Base-by-base conservation (phyloP, 192 early-diverging fungal species). In the Coemansia sp. region DNA sequence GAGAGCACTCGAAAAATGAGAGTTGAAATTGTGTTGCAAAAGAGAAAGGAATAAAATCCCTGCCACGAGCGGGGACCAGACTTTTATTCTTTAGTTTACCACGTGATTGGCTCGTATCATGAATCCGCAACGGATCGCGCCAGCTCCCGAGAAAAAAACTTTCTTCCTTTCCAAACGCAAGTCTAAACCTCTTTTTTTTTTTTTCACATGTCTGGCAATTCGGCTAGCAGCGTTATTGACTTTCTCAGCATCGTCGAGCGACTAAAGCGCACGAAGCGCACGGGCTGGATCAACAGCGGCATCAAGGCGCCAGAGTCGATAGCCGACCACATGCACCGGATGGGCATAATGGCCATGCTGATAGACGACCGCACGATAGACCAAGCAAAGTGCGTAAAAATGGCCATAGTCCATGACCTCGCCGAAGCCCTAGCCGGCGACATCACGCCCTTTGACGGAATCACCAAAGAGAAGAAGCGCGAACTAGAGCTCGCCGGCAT, bases 301-400 rank as follows among this genome's bases (percentile, higher is more conserved):
- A 82, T 98, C 42, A 48, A 73, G 14, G 69, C 76, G 12, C 85
- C 94, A 60, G 95, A 98, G 67, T 93, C 92, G 5, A 95, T 98
- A 37, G 84, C 88, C 14, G 95, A 98, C 77, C 95, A 98, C 75
- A 98, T 98, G 95, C 86, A 96, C 84, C 86, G 94, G 16, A 95
- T 98, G 94, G 84, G 86, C 2, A 86, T 97, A 12, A 90, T 97
- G 85, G 91, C 93, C 2, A 84, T 97, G 82, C 74, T 94, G 9
- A 73, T 94, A 52, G 84, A 92, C 57, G 94, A 97, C 76, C 67
- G 80, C 18, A 50, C 72, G 23, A 63, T 93, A 14, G 80, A 92
- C 66, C 79, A 85, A 7, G 69, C 85, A 14, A 77, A 80, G 77
- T 94, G 92, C 70, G 82, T 94, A 36, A 95, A 95, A 70, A 95